Evolutionary conservation across 768 basidiomycete species (phyloP).

Genomic region (Hericium rajendrae): DNA sequence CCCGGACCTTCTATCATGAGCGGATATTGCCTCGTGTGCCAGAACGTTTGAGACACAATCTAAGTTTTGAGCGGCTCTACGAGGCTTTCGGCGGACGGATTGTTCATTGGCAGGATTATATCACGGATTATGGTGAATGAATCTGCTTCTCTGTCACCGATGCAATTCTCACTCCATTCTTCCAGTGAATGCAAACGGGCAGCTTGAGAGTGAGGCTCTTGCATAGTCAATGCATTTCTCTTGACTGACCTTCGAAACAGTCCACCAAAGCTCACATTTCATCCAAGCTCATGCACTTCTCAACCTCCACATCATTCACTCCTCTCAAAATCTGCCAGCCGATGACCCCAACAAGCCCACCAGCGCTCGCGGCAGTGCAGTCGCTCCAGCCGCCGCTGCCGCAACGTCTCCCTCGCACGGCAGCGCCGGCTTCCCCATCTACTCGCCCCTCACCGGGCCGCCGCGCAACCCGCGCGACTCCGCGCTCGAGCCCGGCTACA

Average conservation of each 20-base stretch:
- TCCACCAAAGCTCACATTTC: conserved; percentile 74
- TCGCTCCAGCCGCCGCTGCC: conserved; percentile 14
- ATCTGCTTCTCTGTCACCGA: background rate
- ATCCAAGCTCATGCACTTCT: conserved; percentile 77
- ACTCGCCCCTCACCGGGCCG: conserved; percentile 24
- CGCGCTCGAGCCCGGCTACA: conserved; percentile 33
- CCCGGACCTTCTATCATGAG: conserved; percentile 55
- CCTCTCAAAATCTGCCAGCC: conserved; percentile 44
- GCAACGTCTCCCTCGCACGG: conserved; percentile 15
- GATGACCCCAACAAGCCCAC: conserved; percentile 15
- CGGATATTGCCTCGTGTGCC: conserved; percentile 62
- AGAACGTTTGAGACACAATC: conserved; percentile 38
- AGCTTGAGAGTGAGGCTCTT: conserved; percentile 46
- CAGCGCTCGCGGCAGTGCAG: conserved; percentile 18
- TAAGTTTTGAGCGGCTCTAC: conserved; percentile 67
- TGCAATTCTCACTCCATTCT: conserved; percentile 3
- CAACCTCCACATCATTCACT: conserved; percentile 82
- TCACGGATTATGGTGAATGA: conserved; percentile 58
- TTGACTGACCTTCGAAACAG: conserved; percentile 24
- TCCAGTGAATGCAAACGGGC: conserved; percentile 66
- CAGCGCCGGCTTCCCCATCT: conserved; percentile 27
- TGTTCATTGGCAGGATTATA: conserved; percentile 74
- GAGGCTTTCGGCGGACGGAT: conserved; percentile 80
- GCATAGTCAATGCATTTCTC: background rate
- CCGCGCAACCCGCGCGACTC: conserved; percentile 18